A percentile compares a stretch with the other conserved stretches of the same genome.
phyloP scores from a whole-genome alignment of 2,329 filamentous ascomycete species.

The Thelonectria rubi region DNA sequence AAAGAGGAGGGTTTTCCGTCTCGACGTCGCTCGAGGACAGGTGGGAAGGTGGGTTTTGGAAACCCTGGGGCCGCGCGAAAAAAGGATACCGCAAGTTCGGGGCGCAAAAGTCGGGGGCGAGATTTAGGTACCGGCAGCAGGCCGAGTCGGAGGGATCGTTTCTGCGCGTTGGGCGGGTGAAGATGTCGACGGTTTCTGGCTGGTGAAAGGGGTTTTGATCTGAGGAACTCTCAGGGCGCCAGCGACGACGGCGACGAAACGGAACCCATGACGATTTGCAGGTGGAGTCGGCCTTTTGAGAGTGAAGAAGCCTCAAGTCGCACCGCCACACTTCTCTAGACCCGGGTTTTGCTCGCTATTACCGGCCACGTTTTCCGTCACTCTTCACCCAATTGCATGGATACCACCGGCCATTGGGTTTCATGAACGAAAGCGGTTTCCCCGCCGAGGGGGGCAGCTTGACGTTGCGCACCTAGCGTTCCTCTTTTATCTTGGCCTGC shows the following conservation, averaged over 20 bases:
- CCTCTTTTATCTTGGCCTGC: not conserved
- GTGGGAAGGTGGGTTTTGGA: too few relatives aligned
- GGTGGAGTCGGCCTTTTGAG: not conserved
- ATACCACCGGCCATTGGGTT: conserved; percentile 7
- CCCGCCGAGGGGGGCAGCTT: conserved; percentile 7
- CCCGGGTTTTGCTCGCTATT: not conserved
- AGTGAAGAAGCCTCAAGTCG: not conserved
- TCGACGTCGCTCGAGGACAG: conserved; percentile 1
- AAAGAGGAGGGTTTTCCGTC: not conserved
- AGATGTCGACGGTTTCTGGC: conserved; percentile 1
- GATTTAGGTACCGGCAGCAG: too few relatives aligned
- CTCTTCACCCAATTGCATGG: conserved; percentile 6
- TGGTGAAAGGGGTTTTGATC: conserved; percentile 15
- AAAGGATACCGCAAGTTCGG: not conserved
- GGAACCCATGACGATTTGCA: conserved; percentile 14
- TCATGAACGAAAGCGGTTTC: not conserved
- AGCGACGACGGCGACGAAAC: conserved; percentile 16
- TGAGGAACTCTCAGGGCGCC: not conserved
- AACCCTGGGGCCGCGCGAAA: too few relatives aligned
- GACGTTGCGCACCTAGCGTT: not conserved
- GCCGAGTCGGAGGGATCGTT: not conserved
- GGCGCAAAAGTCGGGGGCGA: too few relatives aligned
- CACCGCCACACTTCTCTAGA: not conserved
- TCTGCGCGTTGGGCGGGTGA: conserved; percentile 8
- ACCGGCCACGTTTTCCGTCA: not conserved